Percentiles rank a stretch among this genome's conserved stretches.
Conservation (phyloP, 2,329 filamentous ascomycete species). For the Microdochium bolleyi region DNA sequence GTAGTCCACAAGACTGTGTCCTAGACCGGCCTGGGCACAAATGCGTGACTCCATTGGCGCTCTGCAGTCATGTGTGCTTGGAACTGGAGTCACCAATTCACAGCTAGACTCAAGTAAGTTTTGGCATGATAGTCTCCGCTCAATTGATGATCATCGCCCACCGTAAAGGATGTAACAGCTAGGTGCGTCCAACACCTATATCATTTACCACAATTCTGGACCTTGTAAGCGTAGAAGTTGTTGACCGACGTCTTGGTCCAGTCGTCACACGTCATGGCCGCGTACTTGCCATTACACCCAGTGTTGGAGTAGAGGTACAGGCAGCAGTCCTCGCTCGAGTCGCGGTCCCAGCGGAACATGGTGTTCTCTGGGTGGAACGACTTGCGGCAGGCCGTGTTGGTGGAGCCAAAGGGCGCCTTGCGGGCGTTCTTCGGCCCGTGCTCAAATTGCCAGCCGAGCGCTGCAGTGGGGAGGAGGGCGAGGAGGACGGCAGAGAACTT, state of each 20-base stretch:
- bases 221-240: background rate
- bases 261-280: background rate
- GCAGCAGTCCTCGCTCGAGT: background rate
- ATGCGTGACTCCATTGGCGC: no score
- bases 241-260: background rate
- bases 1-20: no score
- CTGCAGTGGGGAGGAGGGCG: background rate
- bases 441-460: background rate
- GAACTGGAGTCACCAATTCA: no score
- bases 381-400: background rate
- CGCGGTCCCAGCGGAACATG: background rate
- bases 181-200: no score
- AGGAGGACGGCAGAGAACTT: background rate
- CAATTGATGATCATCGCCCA: no score
- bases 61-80: no score
- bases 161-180: no score
- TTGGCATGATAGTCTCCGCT: no score
- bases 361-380: background rate
- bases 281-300: background rate
- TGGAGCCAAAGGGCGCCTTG: background rate
- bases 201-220: background rate
- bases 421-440: background rate
- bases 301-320: background rate
- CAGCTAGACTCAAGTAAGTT: no score
- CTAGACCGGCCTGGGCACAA: no score